phyloP scores from a whole-genome alignment of 2,329 filamentous ascomycete genomes.

The Hortaea werneckii region DNA sequence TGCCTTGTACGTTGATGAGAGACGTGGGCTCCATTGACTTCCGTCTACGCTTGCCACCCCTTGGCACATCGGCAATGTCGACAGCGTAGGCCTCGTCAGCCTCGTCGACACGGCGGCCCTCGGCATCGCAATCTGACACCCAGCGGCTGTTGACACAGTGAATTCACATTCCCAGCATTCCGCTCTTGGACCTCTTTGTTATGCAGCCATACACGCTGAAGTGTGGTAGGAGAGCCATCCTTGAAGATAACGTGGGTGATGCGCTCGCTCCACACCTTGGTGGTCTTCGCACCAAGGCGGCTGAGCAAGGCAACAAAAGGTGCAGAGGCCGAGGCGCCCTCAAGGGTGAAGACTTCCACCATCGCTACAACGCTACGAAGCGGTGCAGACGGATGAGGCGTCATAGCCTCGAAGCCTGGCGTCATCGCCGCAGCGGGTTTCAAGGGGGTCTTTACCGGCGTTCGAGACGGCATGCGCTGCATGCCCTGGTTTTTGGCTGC shows the following conservation, averaged over 20 bases:
- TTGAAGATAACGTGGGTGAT: conserved; percentile 30
- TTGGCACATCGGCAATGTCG: conserved; percentile 22
- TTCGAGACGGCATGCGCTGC: conserved; percentile 7
- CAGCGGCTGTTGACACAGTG: conserved; percentile 29
- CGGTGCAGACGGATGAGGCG: conserved; percentile 26
- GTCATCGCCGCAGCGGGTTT: conserved; percentile 15
- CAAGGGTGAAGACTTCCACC: conserved; percentile 28
- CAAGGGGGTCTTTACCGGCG: conserved; percentile 23
- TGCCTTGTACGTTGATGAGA: conserved; percentile 22
- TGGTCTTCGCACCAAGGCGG: conserved; percentile 26
- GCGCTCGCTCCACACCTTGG: conserved; percentile 26
- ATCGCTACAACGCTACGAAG: conserved; percentile 24
- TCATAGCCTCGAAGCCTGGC: conserved; percentile 22
- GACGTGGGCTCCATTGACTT: conserved; percentile 29
- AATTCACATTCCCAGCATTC: conserved; percentile 16
- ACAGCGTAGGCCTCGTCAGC: conserved; percentile 23
- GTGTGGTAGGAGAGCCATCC: conserved; percentile 25
- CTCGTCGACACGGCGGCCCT: conserved; percentile 22
- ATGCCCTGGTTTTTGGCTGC: conserved; percentile 15
- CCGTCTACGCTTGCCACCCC: conserved; percentile 21
- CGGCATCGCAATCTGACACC: conserved; percentile 26
- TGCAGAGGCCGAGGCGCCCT: conserved; percentile 25
- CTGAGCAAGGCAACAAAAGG: conserved; percentile 25
- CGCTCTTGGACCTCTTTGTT: conserved; percentile 20
- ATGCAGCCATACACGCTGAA: conserved; percentile 23